Evolutionary conservation across 768 basidiomycete species (phyloP).

Genomic region (Suillus luteus): DNA sequence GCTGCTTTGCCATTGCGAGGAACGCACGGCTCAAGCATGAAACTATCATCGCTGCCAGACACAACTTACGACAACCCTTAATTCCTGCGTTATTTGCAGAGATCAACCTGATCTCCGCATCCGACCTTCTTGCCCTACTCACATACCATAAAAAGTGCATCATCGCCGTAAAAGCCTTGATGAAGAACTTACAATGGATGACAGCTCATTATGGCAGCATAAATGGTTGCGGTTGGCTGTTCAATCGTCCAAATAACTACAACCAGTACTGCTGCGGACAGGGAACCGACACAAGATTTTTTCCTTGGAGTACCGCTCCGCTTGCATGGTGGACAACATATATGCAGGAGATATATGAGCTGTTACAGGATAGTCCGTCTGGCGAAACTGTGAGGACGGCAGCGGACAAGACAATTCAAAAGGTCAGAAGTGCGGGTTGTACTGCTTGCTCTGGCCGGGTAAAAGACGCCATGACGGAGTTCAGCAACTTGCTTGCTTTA

Average conservation of each 20-base stretch:
- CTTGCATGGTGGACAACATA: constrained; percentile 29
- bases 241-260: background rate
- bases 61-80: constrained; percentile 26
- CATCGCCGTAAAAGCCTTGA: background rate
- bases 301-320: background rate
- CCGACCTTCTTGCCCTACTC: constrained; percentile 19
- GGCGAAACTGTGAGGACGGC: constrained; percentile 13
- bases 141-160: constrained; percentile 15
- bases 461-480: constrained; percentile 19
- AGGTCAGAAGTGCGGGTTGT: constrained; percentile 8
- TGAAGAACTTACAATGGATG: constrained; percentile 15
- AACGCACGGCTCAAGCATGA: constrained; percentile 25
- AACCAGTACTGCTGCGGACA: constrained; percentile 1
- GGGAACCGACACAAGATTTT: background rate
- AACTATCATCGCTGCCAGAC: constrained; percentile 26
- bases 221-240: constrained; percentile 19
- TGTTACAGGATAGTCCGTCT: constrained; percentile 24
- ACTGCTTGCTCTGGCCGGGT: constrained; percentile 10
- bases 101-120: constrained; percentile 25
- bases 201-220: constrained; percentile 12
- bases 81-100: constrained; percentile 21
- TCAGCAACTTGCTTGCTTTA: constrained; percentile 14
- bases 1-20: constrained; percentile 31
- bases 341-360: constrained; percentile 19
- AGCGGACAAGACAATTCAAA: constrained; percentile 11